A percentile compares a stretch with the other conserved stretches of the same genome.
phyloP scores from a whole-genome alignment of 75 land plant genomes.

The Sequoiadendron giganteum region DNA sequence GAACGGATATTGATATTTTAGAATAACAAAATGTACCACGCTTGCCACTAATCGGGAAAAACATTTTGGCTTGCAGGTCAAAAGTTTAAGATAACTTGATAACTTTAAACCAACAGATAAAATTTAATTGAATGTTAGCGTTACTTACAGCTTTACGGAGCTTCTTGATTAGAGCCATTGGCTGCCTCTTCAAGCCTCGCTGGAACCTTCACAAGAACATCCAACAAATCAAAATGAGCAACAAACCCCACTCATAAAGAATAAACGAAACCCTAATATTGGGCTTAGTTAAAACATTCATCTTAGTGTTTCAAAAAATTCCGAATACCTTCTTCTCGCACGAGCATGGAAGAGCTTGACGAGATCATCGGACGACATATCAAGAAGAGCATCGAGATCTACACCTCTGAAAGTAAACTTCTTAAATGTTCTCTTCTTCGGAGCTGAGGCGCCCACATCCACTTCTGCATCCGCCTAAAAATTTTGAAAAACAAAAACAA shows the following conservation, averaged over 20 bases:
- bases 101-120: not conserved
- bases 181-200: slow-evolving; percentile 76
- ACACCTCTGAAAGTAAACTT: slow-evolving; percentile 80
- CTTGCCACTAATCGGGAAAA: not conserved
- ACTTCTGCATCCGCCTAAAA: slow-evolving; percentile 51
- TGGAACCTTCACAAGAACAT: slow-evolving; percentile 49
- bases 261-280: not conserved
- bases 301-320: not conserved
- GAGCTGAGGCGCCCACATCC: slow-evolving; percentile 38
- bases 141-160: slow-evolving; percentile 74
- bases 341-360: slow-evolving; percentile 81
- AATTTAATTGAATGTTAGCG: not conserved
- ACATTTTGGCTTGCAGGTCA: not conserved
- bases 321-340: slow-evolving; percentile 62
- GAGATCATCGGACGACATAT: slow-evolving; percentile 77
- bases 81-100: not conserved
- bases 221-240: not conserved
- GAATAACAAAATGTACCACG: not conserved
- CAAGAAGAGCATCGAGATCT: slow-evolving; percentile 77
- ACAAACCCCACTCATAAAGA: not conserved
- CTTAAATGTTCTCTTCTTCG: slow-evolving; percentile 87
- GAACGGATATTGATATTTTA: not conserved
- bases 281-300: not conserved
- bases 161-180: slow-evolving; percentile 87
- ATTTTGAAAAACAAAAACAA: not conserved